phyloP scores from a whole-genome alignment of 345 rosid genomes.

The Arabis hirsuta region DNA sequence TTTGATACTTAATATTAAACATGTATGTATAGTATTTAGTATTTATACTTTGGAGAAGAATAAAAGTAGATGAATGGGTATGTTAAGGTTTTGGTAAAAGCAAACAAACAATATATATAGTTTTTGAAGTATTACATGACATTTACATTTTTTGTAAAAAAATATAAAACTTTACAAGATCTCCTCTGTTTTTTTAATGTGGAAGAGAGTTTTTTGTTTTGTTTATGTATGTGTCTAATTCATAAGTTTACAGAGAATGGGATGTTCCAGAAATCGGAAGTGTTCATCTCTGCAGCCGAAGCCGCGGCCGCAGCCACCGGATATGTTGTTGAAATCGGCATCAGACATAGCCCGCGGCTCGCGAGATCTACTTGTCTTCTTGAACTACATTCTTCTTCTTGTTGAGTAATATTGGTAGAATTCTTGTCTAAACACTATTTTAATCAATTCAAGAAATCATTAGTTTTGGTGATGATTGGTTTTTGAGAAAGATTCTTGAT shows the following conservation, averaged over 20 bases:
- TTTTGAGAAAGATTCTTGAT: conserved; percentile 31
- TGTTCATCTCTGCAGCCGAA: conserved; percentile 55
- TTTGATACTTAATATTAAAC: neutral
- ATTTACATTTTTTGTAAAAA: conserved; percentile 34
- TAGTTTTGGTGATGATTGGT: conserved; percentile 26
- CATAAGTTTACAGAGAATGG: conserved; percentile 32
- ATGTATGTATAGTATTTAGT: neutral
- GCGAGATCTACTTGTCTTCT: conserved; percentile 56
- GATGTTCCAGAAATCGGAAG: conserved; percentile 68
- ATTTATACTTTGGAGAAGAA: neutral
- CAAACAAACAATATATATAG: conserved; percentile 12
- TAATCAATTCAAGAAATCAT: conserved; percentile 26
- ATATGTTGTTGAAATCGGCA: conserved; percentile 75
- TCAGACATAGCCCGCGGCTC: conserved; percentile 84
- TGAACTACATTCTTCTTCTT: conserved; percentile 45
- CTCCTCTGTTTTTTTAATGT: neutral
- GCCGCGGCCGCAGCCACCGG: conserved; percentile 53
- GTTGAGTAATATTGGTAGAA: conserved; percentile 12
- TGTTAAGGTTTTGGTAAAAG: neutral
- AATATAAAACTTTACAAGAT: conserved; percentile 27
- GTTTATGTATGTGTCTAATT: conserved; percentile 24
- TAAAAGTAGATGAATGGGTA: neutral
- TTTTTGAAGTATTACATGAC: neutral
- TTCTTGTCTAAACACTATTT: conserved; percentile 31
- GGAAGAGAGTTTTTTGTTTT: neutral